These are phyloP conservation scores for Erysimum pusillum DNA, from an alignment of 441 rosid species.

Conservation along the genomic window DNA sequence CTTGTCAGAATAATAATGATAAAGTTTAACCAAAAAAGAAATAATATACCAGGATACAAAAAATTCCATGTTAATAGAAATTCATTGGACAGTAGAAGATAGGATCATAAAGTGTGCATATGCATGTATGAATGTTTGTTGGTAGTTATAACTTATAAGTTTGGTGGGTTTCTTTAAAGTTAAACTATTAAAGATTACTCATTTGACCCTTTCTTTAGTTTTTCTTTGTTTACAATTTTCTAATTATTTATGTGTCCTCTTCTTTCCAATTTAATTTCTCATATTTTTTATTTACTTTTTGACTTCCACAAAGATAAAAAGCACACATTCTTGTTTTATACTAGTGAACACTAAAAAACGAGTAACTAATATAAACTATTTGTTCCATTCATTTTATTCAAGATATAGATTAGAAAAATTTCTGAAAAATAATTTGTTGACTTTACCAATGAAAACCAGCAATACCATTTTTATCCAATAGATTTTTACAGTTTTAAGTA, in stretches of 20 bases:
- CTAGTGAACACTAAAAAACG: neutral
- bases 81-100: conserved; percentile 40
- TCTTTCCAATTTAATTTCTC: neutral
- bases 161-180: conserved; percentile 45
- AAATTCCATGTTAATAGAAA: conserved; percentile 28
- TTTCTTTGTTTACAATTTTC: neutral
- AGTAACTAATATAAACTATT: neutral
- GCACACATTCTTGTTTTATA: neutral
- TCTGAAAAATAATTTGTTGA: neutral
- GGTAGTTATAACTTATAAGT: conserved; percentile 46
- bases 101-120: conserved; percentile 38
- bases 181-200: conserved; percentile 40
- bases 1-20: neutral
- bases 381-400: neutral
- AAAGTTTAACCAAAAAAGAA: neutral
- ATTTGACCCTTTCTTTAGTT: conserved; percentile 20
- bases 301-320: conserved; percentile 11
- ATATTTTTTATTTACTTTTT: conserved; percentile 8
- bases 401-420: neutral
- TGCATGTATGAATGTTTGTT: conserved; percentile 47
- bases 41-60: neutral
- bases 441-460: neutral
- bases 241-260: neutral
- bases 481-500: neutral
- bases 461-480: neutral